A percentile compares a stretch with the other conserved stretches of the same genome.
phyloP scores from a whole-genome alignment of 1,284 basidiomycete genomes.

The Malassezia vespertilionis region DNA sequence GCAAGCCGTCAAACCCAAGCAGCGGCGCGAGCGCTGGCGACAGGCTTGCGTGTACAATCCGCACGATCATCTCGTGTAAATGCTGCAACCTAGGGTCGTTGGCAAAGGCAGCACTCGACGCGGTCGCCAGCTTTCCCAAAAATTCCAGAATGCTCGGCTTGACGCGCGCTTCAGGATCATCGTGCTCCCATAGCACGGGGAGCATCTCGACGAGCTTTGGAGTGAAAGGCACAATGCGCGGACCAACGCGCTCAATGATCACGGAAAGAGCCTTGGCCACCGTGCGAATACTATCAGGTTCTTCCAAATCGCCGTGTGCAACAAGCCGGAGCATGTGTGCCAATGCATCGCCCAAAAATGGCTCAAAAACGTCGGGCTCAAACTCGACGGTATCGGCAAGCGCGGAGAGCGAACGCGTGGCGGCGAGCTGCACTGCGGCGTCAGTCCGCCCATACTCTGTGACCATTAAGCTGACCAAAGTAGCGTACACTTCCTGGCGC shows the following conservation, averaged over 20 bases:
- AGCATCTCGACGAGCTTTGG: conserved; percentile 30
- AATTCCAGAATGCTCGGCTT: conserved; percentile 39
- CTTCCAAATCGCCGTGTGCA: conserved; percentile 28
- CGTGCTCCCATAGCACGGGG: conserved; percentile 36
- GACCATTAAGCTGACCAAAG: conserved; percentile 33
- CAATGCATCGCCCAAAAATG: conserved; percentile 32
- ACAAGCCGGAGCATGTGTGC: conserved; percentile 28
- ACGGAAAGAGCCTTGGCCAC: conserved; percentile 38
- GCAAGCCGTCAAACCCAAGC: conserved; percentile 39
- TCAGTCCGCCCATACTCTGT: conserved; percentile 28
- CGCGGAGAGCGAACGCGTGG: conserved; percentile 32
- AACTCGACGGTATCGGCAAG: conserved; percentile 42
- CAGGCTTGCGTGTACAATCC: conserved; percentile 33
- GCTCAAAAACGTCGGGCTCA: conserved; percentile 34
- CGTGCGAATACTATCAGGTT: conserved; percentile 39
- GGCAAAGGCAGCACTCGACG: conserved; percentile 21
- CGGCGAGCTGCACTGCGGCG: conserved; percentile 37
- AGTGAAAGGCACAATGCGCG: conserved; percentile 32
- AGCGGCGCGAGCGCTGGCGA: conserved; percentile 24
- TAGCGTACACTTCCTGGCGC: conserved; percentile 27
- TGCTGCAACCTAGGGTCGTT: conserved; percentile 19
- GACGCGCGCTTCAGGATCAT: conserved; percentile 36
- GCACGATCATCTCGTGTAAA: conserved; percentile 34
- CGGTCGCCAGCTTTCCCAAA: conserved; percentile 34
- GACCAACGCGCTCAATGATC: conserved; percentile 40